Base-by-base conservation (phyloP, 139 green algal species). In the Spirogloea muscicola region DNA sequence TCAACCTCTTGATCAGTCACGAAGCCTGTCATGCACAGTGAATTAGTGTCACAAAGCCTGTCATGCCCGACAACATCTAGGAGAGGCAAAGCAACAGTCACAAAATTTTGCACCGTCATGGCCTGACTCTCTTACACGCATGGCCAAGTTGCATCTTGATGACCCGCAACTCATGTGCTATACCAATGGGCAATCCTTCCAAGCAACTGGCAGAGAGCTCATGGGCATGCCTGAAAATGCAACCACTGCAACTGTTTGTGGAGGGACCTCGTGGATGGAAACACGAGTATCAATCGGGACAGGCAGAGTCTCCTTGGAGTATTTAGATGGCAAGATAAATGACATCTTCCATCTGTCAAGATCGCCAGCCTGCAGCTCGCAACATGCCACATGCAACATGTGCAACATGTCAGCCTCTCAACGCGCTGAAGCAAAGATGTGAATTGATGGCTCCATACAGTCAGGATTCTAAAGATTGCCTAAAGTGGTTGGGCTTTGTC, bases 291-390 rank as follows among this genome's bases (percentile, higher is more conserved):
- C 36, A 3, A 61, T 36, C 9, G 63, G 63, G 6, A 62, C 6
- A 3, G 63, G 63, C 37, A 72, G 5, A 3, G 6, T 16, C 4
- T 72, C 39, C 7, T 63, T 9, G 31, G 7, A 6, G 63, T 62
- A 62, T 40, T 72, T 72, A 18, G 37, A 63, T 6, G 63, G 63
- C 36, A 72, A 36, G 9, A 72, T 40, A 63, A 72, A 72, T 3
- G 63, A 3, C 63, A 72, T 72, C 3, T 40, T 38, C 63, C 63
- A 72, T 31, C 49, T 63, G 13, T 52, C 44, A 52, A 16, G 13
- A 16, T 16, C 44, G 44, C 44, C 44, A 27, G 27, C 63, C 63
- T 16, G 34, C 39, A 16, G 60, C 63, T 40, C 61, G 7, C 51
- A 42, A 6, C 4, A 42, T 33, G 33, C 43, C 7, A 42, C 9